Percentiles rank a stretch among this genome's conserved stretches.
Conservation (phyloP, 768 basidiomycete species). For the Pulveroboletus sp. region DNA sequence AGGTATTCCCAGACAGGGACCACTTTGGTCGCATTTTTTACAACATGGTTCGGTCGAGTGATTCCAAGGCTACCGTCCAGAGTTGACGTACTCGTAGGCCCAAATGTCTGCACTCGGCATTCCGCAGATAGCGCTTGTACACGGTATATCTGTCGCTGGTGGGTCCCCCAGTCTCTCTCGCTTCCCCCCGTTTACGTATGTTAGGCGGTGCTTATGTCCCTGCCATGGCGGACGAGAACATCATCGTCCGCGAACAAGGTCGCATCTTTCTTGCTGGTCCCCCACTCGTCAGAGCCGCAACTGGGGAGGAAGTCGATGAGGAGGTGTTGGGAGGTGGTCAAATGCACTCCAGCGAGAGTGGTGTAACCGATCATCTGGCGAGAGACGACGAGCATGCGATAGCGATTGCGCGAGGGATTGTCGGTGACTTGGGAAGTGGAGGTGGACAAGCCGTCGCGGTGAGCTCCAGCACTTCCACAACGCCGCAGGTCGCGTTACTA, state of each 20-base stretch:
- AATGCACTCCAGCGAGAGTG: slow-evolving; percentile 90
- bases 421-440: slow-evolving; percentile 71
- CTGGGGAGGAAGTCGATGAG: slow-evolving; percentile 89
- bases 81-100: slow-evolving; percentile 46
- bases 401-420: slow-evolving; percentile 67
- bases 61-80: not conserved
- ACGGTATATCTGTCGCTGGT: slow-evolving; percentile 92
- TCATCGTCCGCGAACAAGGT: slow-evolving; percentile 87
- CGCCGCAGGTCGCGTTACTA: slow-evolving; percentile 3
- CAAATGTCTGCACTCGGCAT: slow-evolving; percentile 91
- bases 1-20: slow-evolving; percentile 90
- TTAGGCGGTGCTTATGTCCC: slow-evolving; percentile 89
- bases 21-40: slow-evolving; percentile 97
- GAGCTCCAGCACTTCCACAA: slow-evolving; percentile 29
- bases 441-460: slow-evolving; percentile 49
- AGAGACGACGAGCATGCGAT: slow-evolving; percentile 83
- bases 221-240: slow-evolving; percentile 93
- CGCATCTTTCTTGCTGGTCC: slow-evolving; percentile 94
- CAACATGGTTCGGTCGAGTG: slow-evolving; percentile 65
- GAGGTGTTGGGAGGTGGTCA: slow-evolving; percentile 86
- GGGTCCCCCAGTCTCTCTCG: slow-evolving; percentile 5
- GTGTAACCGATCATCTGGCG: slow-evolving; percentile 87
- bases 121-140: slow-evolving; percentile 89
- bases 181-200: slow-evolving; percentile 5
- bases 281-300: slow-evolving; percentile 91